Conservation (phyloP, 768 basidiomycete genomes). For the Pulveroboletus sp. region DNA sequence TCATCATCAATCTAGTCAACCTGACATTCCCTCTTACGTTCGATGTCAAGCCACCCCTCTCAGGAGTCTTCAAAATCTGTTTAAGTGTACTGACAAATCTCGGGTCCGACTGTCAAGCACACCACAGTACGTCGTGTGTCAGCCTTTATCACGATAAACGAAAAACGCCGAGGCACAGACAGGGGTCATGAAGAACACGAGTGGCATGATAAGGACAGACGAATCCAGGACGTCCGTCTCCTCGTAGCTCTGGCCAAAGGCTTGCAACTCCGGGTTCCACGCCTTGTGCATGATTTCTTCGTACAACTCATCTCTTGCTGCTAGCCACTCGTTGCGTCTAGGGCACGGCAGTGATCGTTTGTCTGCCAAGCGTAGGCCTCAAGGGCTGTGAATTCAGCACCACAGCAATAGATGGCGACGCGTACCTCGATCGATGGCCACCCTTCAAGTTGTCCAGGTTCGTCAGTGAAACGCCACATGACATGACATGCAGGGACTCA, state of each 20-base stretch:
- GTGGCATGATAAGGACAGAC: constrained; percentile 87
- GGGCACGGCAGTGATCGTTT: constrained; percentile 92
- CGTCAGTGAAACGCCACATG: constrained; percentile 1
- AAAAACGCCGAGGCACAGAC: constrained; percentile 38
- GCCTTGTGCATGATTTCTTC: constrained; percentile 92
- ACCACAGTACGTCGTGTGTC: not conserved
- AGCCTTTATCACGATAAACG: not conserved
- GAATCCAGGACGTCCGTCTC: constrained; percentile 80
- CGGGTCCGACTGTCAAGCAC: constrained; percentile 64
- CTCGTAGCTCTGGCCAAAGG: constrained; percentile 91
- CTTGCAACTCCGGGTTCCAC: constrained; percentile 68
- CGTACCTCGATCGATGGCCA: constrained; percentile 86
- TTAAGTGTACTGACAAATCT: constrained; percentile 85
- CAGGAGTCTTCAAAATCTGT: constrained; percentile 80
- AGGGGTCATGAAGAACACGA: constrained; percentile 87
- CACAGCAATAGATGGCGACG: not conserved
- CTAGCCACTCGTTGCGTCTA: constrained; percentile 65
- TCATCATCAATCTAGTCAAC: constrained; percentile 2
- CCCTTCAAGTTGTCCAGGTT: constrained; percentile 59
- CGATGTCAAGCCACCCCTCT: constrained; percentile 87
- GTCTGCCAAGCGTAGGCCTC: constrained; percentile 85
- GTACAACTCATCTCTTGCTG: constrained; percentile 78
- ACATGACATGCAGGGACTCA: constrained; percentile 30
- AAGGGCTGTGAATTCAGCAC: not conserved
- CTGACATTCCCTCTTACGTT: constrained; percentile 46